A percentile compares a stretch with the other conserved stretches of the same genome.
These are phyloP conservation scores for Cryptosporidium felis DNA, from an alignment of 169 alveolate species.

Conservation along the genomic window DNA sequence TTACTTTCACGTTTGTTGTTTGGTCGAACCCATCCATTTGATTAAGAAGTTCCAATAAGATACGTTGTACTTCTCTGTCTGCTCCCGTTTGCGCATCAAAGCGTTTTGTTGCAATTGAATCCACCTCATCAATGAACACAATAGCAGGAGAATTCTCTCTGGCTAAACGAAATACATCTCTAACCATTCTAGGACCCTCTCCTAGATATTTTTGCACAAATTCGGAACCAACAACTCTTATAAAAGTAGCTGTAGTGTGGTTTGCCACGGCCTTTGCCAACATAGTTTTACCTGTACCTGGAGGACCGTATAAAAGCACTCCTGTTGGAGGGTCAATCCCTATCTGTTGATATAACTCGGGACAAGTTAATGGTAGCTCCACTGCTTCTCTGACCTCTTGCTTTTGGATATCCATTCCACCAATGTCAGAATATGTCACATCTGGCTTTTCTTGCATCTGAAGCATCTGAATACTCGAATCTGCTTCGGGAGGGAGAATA, in stretches of 20 bases:
- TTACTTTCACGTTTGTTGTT: conserved; percentile 94
- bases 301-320: conserved; percentile 98
- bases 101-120: conserved; percentile 96
- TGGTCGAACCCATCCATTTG: conserved; percentile 99
- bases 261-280: conserved; percentile 99
- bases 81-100: conserved; percentile 98
- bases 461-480: conserved; percentile 96
- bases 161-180: conserved; percentile 97
- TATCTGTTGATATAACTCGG: conserved; percentile 96
- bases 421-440: conserved; percentile 98
- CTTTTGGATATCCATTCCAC: conserved; percentile 98
- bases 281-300: conserved; percentile 99
- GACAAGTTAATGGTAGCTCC: conserved; percentile 98
- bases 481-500: conserved; percentile 99
- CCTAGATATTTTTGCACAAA: conserved; percentile 99
- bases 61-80: conserved; percentile 98
- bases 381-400: conserved; percentile 99
- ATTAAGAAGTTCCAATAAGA: conserved; percentile 93
- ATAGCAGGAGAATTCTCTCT: conserved; percentile 97
- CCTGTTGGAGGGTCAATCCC: conserved; percentile 99
- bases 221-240: conserved; percentile 98
- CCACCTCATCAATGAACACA: conserved; percentile 98
- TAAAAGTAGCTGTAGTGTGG: conserved; percentile 96
- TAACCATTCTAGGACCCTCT: conserved; percentile 99
- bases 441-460: conserved; percentile 97